Base-by-base conservation (phyloP, 2,329 filamentous ascomycete genomes). In the Xylaria sp. region DNA sequence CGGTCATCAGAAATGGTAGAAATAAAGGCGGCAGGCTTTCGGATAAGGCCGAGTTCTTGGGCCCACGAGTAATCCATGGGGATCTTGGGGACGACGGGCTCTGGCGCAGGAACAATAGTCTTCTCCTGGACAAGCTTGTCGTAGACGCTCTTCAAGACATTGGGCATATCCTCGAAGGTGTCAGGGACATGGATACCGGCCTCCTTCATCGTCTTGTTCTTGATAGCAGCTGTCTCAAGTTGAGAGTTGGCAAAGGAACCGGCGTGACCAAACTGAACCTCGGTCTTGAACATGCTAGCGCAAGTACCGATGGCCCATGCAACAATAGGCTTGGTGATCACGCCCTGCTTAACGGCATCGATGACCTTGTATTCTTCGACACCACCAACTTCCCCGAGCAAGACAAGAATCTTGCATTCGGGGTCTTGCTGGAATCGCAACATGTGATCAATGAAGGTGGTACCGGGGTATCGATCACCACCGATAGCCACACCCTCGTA, bases 291-390 rank as follows among this genome's bases (percentile, higher is more conserved):
- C 94, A 99, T 96, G 88, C 93, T 95, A 73, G 96, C 96, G 83
- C 97, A 98, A 78, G 96, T 99, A 87, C 96, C 96, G 79, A 99
- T 99, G 75, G 96, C 96, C 96, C 96, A 99, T 51, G 96, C 96
- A 70, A 99, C 94, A 79, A 99, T 96, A 78, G 96, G 96, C 91
- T 99, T 99, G 82, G 92, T 99, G 82, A 99, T 97, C 80, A 89
- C 84, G 78, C 96, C 96, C 74, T 92, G 88, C 90, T 98, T 96
- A 77, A 99, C 93, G 70, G 96, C 96, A 79, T 99, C 95, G 76
- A 99, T 98, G 76, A 99, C 96, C 84, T 97, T 94, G 90, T 99
- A 99, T 85, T 99, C 96, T 85, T 99, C 96, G 71, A 98, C 94
- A 89, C 96, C 96, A 89, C 96, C 96, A 75, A 99, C 96, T 85